These are phyloP conservation scores for Hyphopichia homilentoma DNA, from an alignment of 805 yeast genomes.

Conservation along the genomic window DNA sequence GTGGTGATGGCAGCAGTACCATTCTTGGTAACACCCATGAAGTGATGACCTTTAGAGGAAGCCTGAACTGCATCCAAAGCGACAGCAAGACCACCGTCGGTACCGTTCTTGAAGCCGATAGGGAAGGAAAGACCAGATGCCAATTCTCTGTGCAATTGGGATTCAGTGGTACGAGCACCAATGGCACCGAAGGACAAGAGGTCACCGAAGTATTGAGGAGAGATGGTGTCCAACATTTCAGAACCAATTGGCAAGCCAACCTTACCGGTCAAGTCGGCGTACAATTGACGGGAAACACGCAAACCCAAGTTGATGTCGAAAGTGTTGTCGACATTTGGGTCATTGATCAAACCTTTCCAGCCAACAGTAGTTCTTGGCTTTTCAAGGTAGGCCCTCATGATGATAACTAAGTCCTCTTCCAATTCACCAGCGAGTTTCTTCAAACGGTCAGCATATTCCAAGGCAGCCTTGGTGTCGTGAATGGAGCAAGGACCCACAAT, in stretches of 20 bases:
- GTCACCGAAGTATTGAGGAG: slow-evolving; percentile 93
- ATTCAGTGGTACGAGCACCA: slow-evolving; percentile 98
- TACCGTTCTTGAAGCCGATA: slow-evolving; percentile 96
- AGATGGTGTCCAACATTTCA: slow-evolving; percentile 97
- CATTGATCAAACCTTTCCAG: slow-evolving; percentile 97
- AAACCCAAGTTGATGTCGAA: slow-evolving; percentile 95
- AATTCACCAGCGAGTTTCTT: slow-evolving; percentile 66
- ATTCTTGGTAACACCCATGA: slow-evolving; percentile 95
- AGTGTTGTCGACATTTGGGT: slow-evolving; percentile 89
- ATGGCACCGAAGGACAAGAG: slow-evolving; percentile 92
- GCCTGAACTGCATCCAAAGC: slow-evolving; percentile 94
- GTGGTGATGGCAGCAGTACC: slow-evolving; percentile 96
- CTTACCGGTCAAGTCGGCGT: slow-evolving; percentile 69
- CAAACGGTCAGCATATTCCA: slow-evolving; percentile 77
- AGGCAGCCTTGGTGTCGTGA: slow-evolving; percentile 86
- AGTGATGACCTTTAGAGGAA: slow-evolving; percentile 89
- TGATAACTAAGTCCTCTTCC: slow-evolving; percentile 69
- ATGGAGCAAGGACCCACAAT: slow-evolving; percentile 97
- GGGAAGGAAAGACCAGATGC: slow-evolving; percentile 99
- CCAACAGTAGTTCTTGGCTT: slow-evolving; percentile 99
- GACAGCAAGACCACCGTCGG: slow-evolving; percentile 90
- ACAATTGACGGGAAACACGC: slow-evolving; percentile 79
- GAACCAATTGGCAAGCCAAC: slow-evolving; percentile 87
- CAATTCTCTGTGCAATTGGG: slow-evolving; percentile 95
- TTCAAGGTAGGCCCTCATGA: slow-evolving; percentile 97